phyloP scores from a whole-genome alignment of 78 protist species.

The Acrasis kona region DNA sequence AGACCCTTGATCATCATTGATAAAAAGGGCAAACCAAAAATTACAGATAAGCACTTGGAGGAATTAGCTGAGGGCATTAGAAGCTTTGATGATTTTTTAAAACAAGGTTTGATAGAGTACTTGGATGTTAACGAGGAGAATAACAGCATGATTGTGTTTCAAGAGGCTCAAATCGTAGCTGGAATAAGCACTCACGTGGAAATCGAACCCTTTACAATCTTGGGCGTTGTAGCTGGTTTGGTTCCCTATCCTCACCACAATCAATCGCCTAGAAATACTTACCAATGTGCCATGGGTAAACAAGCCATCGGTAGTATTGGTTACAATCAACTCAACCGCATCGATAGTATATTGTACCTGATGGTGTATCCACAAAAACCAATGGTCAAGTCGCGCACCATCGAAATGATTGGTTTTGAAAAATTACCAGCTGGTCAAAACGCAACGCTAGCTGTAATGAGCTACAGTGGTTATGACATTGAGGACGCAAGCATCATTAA shows the following conservation, averaged over 20 bases:
- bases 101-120: conserved; percentile 79
- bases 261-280: conserved; percentile 99
- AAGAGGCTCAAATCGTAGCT: conserved; percentile 28
- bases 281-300: conserved; percentile 99
- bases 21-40: conserved; percentile 56
- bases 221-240: conserved; percentile 92
- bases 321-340: conserved; percentile 87
- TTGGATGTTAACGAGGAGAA: conserved; percentile 96
- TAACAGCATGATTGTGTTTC: conserved; percentile 64
- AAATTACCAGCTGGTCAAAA: conserved; percentile 92
- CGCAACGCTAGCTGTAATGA: conserved; percentile 96
- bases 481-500: conserved; percentile 99
- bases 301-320: conserved; percentile 99
- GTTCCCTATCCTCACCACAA: conserved; percentile 99
- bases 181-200: conserved; percentile 91
- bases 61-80: conserved; percentile 53
- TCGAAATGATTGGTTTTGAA: conserved; percentile 67
- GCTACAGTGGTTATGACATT: conserved; percentile 98
- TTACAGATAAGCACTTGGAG: conserved; percentile 53
- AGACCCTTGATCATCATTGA: conserved; percentile 94
- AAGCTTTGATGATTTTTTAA: conserved; percentile 54
- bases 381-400: conserved; percentile 74
- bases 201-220: conserved; percentile 95
- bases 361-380: conserved; percentile 95
- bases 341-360: conserved; percentile 90